Base-by-base conservation (phyloP, 257 asterid species). In the Solanum ossicruentum region DNA sequence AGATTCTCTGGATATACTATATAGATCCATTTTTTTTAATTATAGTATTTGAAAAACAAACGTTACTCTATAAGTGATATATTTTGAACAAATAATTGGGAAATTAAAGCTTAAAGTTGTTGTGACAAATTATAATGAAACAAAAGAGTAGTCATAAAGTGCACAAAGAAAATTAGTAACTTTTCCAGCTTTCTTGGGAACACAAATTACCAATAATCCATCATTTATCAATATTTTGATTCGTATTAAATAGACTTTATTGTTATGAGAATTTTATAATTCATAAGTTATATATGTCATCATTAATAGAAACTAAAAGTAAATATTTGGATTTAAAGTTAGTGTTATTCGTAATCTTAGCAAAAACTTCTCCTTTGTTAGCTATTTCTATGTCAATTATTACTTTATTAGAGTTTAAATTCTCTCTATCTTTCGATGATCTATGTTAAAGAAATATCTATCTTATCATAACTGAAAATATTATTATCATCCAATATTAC, bases 71-170 rank as follows among this genome's bases (percentile, higher is more conserved):
- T 73, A 49, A 73, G 18, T 73, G 60, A n/a, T 26, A 6, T 13
- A 49, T 49, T 75, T 49, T 36, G 78, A 36, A 69, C 15, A 36
- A 18, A 39, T 17, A 13, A 28, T 65, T 66, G 13, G 45, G 15
- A 69, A 36, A 69, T 69, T 16, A 36, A 36, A 21, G 20, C 60
- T 47, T 47, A 23, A 47, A 73, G 21, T 21, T 47, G 10, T 23
- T 23, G 6, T 49, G 81, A 75, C 13, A 39, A 75, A 73, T n/a
- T 45, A 43, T 21, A 73, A 73, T 43, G 58, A 47, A 73, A 75
- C 81, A 75, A 75, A 75, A 75, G 21, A 49, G 82, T 4, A 13
- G 43, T 75, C 82, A 23, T 75, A 23, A 75, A 75, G 21, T 21
- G 20, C n/a, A 73, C 58, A 65, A 12, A 17, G 55, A 21, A 75